Base-by-base conservation (phyloP, 805 yeast species). In the Wickerhamomyces mucosus region DNA sequence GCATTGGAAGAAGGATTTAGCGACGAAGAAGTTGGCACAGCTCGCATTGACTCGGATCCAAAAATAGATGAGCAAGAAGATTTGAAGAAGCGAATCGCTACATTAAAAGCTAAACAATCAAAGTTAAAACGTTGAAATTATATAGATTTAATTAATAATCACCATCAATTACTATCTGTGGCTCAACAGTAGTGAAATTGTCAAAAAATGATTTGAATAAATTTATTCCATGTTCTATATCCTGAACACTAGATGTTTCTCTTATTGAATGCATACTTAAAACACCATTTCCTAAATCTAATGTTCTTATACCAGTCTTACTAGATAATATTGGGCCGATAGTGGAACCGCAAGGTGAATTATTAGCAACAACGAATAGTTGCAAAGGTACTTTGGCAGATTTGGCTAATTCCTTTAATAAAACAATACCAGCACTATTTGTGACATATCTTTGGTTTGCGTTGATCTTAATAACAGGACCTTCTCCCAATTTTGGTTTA, bases 381-480 rank as follows among this genome's bases (percentile, higher is more conserved):
- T 89, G 98, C 39, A 89, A 58, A 13, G 96, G 96, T n/a, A 82
- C 78, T 43, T 70, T 58, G 4, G 75, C 77, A 18, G 48, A 46
- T 29, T 75, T 68, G 4, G 94, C 96, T 31, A 81, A 57, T 39
- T 75, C 67, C 51, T 85, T 79, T 30, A 89, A 45, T 33, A 89
- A 56, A 4, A 85, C 83, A 35, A 86, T 69, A 18, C 97, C 97
- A 0, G 88, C 79, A 11, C 94, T 77, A 57, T 92, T 89, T 12
- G 98, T 89, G 45, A 92, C 86, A 51, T 92, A 92, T 35, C 96
- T 72, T 61, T 92, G 97, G 56, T 85, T 89, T 8, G 97, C 96
- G 51, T 89, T 89, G 51, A 89, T 62, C 57, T 89, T 89, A 50
- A 89, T 74, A 3, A 86, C 96, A 0, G 97, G 96, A 6, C 98